Base-by-base conservation (phyloP, 1,284 basidiomycete species). In the Trichosporon faecale region DNA sequence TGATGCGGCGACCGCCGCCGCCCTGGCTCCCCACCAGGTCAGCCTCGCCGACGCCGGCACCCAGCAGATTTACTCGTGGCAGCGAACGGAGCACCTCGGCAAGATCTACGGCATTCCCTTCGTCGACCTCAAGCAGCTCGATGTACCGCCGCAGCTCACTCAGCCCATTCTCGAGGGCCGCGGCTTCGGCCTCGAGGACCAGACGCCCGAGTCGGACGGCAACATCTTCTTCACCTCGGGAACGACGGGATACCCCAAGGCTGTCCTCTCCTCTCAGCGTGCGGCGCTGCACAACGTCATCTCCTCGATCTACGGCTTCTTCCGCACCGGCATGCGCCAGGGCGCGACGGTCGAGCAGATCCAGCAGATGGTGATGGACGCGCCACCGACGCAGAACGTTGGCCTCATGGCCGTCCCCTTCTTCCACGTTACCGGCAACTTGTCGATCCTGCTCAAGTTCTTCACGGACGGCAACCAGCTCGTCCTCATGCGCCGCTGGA, bases 391-490 rank as follows among this genome's bases (percentile, higher is more conserved):
- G 49, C 65, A 66, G 65, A 35, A 35, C 18, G 33, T 55, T 5
- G 65, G 33, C 21, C 72, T 82, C 1, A 74, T 79, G 44, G 69
- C 77, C 21, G 76, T 82, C 35, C 80, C 80, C 8, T 72, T 82
- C 6, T 82, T 82, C 73, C 80, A 82, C 77, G 77, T 80, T 2
- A 80, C 80, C 0, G 80, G 80, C 64, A 78, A 78, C 67, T 72
- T 78, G 0, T 76, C 76, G 5, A 79, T 78, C 76, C 74, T 81
- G 49, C 72, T 79, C 72, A 72, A 79, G 14, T 75, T 77, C 2
- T 73, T 81, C 71, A 74, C 75, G 44, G 77, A 75, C 37, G 81
- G 81, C 21, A 76, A 73, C 25, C 78, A 78, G 70, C 72, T 82
- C 63, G 76, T 80, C 14, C 67, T 78, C 52, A 77, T 80, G 74